phyloP scores from a whole-genome alignment of 768 basidiomycete genomes.

The Podaxis sp. region DNA sequence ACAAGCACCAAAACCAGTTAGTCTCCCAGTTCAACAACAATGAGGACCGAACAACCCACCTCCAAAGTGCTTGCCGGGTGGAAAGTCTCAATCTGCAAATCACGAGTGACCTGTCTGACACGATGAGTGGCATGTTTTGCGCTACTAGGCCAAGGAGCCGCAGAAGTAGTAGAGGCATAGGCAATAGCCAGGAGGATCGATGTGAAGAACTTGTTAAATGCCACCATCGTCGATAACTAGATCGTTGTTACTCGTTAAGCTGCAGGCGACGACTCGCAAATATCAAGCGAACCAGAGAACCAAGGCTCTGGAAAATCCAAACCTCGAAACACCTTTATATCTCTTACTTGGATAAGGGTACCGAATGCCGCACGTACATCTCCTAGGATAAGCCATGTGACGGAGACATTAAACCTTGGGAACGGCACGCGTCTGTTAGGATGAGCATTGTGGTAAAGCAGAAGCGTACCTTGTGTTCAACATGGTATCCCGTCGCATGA shows the following conservation, averaged over 20 bases:
- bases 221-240: conserved; percentile 4
- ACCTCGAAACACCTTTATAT: conserved; percentile 1
- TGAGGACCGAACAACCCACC: conserved; percentile 10
- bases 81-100: conserved; percentile 23
- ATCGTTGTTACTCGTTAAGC: not conserved
- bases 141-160: conserved; percentile 17
- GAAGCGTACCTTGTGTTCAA: conserved; percentile 2
- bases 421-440: conserved; percentile 3
- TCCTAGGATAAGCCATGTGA: conserved; percentile 2
- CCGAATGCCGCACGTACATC: not conserved
- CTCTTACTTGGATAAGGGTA: not conserved
- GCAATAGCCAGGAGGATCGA: conserved; percentile 16
- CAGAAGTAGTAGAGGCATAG: conserved; percentile 12
- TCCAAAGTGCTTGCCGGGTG: conserved; percentile 26
- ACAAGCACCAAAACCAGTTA: not conserved
- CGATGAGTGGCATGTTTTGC: conserved; percentile 23
- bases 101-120: conserved; percentile 16
- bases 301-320: not conserved
- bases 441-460: conserved; percentile 3
- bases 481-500: conserved; percentile 5
- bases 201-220: conserved; percentile 16
- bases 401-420: not conserved
- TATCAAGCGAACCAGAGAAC: not conserved
- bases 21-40: not conserved
- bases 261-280: not conserved